These are phyloP conservation scores for Venturia aucupariae DNA, from an alignment of 2,329 filamentous ascomycete genomes.

Conservation along the genomic window DNA sequence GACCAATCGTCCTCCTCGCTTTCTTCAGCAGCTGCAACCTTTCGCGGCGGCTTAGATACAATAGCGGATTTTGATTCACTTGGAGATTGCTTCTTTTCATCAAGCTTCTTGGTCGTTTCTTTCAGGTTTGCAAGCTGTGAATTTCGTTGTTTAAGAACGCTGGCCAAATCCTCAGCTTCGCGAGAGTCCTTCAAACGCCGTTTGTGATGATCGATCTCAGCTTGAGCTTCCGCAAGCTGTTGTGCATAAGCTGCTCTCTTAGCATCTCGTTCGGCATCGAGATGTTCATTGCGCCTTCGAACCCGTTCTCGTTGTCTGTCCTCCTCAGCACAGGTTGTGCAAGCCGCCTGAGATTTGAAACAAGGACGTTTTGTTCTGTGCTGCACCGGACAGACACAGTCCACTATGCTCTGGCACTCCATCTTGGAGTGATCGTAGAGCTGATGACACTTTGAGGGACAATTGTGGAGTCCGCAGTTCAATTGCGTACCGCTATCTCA, in stretches of 20 bases:
- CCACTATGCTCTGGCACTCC: conserved; percentile 34
- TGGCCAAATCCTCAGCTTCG: conserved; percentile 38
- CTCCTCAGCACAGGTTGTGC: conserved; percentile 45
- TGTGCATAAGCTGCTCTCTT: conserved; percentile 37
- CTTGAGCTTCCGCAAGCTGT: conserved; percentile 41
- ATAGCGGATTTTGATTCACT: neutral
- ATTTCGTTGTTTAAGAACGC: conserved; percentile 37
- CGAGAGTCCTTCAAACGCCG: conserved; percentile 34
- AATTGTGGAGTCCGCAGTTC: conserved; percentile 50
- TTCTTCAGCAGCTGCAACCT: neutral
- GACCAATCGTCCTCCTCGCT: conserved; percentile 1
- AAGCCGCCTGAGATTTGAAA: conserved; percentile 31
- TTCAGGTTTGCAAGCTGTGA: conserved; percentile 38
- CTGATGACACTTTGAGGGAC: conserved; percentile 53
- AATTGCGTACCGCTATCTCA: conserved; percentile 38
- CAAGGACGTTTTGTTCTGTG: conserved; percentile 46
- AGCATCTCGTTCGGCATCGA: conserved; percentile 41
- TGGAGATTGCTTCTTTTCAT: neutral
- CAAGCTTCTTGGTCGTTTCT: conserved; percentile 18
- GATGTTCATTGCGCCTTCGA: conserved; percentile 37
- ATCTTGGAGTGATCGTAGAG: conserved; percentile 50
- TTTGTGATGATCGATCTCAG: conserved; percentile 44
- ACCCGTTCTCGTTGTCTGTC: conserved; percentile 36
- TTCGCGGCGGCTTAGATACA: neutral
- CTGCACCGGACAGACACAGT: conserved; percentile 40